Evolutionary conservation across 306 rosid genomes (phyloP).

Genomic region (Fragaria nilgerrensis): DNA sequence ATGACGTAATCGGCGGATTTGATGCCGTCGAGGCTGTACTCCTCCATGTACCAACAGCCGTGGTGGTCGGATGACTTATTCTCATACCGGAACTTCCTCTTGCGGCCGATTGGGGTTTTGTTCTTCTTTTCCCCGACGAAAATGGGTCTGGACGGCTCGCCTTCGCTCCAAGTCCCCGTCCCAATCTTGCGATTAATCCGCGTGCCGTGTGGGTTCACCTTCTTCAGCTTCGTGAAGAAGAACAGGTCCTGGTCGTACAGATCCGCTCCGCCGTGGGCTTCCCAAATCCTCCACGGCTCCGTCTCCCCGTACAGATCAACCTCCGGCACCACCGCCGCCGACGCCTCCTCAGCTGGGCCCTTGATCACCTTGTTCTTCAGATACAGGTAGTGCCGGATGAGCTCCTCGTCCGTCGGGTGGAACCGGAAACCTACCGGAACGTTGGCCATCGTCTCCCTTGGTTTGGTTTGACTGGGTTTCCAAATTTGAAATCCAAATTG

Average conservation of each 20-base stretch:
- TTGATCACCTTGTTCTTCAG: not conserved
- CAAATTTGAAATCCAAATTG: not conserved
- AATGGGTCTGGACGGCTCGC: not conserved
- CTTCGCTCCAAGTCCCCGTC: constrained; percentile 5
- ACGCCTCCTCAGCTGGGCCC: not conserved
- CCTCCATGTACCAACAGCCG: constrained; percentile 5
- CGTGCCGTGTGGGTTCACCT: constrained; percentile 3
- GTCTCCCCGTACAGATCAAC: not conserved
- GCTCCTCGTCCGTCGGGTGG: not conserved
- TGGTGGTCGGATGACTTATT: not conserved
- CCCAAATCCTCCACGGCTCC: constrained; percentile 7
- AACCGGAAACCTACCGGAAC: constrained; percentile 14
- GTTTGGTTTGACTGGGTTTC: not conserved
- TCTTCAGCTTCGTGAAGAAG: not conserved
- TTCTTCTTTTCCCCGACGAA: not conserved
- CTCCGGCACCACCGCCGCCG: not conserved
- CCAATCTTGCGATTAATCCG: not conserved
- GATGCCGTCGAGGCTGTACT: constrained; percentile 3
- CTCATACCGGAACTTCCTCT: constrained; percentile 11
- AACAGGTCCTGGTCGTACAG: constrained; percentile 1
- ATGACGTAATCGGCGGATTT: not conserved
- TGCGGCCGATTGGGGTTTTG: not conserved
- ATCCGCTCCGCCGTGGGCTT: not conserved
- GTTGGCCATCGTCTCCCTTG: not conserved
- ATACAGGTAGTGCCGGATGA: not conserved